Percentiles rank a stretch among this genome's conserved stretches.
Conservation (phyloP, 2,329 filamentous ascomycete genomes). For the Fusarium virguliforme region DNA sequence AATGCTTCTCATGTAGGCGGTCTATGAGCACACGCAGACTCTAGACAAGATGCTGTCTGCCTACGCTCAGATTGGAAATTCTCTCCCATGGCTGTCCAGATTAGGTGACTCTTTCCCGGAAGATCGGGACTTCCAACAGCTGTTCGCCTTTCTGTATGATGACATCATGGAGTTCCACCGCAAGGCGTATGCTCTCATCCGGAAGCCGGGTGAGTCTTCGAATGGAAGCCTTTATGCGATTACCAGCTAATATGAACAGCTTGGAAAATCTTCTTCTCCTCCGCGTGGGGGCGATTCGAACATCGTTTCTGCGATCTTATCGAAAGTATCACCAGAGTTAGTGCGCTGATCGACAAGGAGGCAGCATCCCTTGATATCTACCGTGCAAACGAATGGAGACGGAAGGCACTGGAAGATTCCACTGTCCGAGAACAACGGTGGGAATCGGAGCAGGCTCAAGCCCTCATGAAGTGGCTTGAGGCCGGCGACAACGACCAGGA, state of each 20-base stretch:
- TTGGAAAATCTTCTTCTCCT: conserved; percentile 21
- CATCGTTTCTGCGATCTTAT: conserved; percentile 11
- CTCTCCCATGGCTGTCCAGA: conserved; percentile 11
- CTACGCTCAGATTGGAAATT: conserved; percentile 9
- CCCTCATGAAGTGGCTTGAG: conserved; percentile 17
- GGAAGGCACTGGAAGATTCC: conserved; percentile 9
- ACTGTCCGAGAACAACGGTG: background rate
- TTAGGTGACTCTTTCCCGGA: conserved; percentile 9
- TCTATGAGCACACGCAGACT: conserved; percentile 5
- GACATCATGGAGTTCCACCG: conserved; percentile 20
- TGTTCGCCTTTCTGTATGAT: conserved; percentile 1
- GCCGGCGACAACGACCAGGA: conserved; percentile 12
- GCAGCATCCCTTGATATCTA: conserved; percentile 14
- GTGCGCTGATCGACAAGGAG: conserved; percentile 21
- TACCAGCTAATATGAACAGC: background rate
- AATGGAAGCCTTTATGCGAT: background rate
- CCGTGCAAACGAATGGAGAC: conserved; percentile 7
- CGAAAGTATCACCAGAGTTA: conserved; percentile 12
- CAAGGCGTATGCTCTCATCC: background rate
- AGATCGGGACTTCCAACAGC: conserved; percentile 7
- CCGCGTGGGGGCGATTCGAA: conserved; percentile 18
- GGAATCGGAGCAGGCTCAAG: conserved; percentile 1
- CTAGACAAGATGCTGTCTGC: conserved; percentile 18
- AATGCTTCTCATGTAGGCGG: background rate
- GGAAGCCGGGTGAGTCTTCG: conserved; percentile 11